Base-by-base conservation (phyloP, 495 filamentous ascomycete species). In the Corynascus novoguineensis region DNA sequence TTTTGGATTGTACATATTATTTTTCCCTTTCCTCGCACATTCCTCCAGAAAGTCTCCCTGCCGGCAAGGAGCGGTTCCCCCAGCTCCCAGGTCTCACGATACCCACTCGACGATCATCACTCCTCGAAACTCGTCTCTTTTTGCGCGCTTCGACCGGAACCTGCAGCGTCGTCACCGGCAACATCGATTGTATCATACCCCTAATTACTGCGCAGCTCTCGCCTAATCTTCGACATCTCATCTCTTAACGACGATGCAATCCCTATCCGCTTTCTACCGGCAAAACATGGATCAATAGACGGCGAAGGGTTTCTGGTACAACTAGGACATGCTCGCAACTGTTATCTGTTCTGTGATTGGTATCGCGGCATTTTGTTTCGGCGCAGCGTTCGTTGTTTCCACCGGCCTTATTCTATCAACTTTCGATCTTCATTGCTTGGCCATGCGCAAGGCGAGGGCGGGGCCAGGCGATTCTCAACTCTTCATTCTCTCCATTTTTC, bases 1-100 rank as follows among this genome's bases (percentile, higher is more conserved):
- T 48, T 54, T 59, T 58, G 58, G 52, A 66, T 65, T 70, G 71
- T 69, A 70, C 65, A 70, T 70, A 69, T 58, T 62, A 41, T 35
- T 54, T 47, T 22, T 59, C 54, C 41, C 11, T 50, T 59, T 31
- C 31, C 12, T n/a, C n/a, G n/a, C 48, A 21, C 53, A 48, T 51
- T 42, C 61, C 42, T 34, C 42, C 37, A 44, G 28, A 14, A n/a
- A 40, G 4, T 50, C 44, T 17, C 21, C 19, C 48, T 25, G 28
- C 34, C 40, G 24, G 24, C 21, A 28, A 25, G 12, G 27, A 52
- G 27, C 46, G 48, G 44, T 31, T 34, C n/a, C 15, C 2, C 15
- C 51, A 21, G 21, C 48, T 38, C 31, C 48, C 21, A 51, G 15
- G 15, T n/a, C 41, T 15, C 51, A 42, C 41, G 12, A 32, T 25